Evolutionary conservation across 495 filamentous ascomycete species (phyloP), one percentile per base, ranked within the genome.

Genomic region (Pseudoneurospora amorphoporcata): DNA sequence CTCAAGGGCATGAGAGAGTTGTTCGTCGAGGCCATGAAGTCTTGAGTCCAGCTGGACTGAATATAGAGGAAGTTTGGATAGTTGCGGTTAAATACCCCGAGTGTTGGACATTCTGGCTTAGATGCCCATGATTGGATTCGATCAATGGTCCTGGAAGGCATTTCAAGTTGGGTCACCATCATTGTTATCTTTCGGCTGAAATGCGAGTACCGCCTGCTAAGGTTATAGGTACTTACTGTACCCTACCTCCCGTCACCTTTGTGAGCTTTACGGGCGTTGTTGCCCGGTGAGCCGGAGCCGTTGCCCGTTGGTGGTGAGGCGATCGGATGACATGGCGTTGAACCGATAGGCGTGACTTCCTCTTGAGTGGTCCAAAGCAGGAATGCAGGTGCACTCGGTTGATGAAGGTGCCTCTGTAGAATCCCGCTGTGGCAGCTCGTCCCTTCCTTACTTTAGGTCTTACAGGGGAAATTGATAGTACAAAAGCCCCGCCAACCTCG

Each of bases 1-100:
- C 82, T 98, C 72, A 97, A 97, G 84, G 92, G 91, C 23, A 99
- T 99, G 94, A 89, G 95, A 79, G 92, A 91, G 75, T 75, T 98
- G 58, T 97, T 99, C 81, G 85, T 88, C 0, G 87, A 88, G 80
- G 83, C 85, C 39, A 82, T 87, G 79, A 86, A 87, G 75, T 78
- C 80, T 16, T 86, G 19, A 32, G 53, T 58, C 29, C 47, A 58
- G 19, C 53, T 61, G 53, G 53, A 42, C 71, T 43, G 47, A 12
- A 68, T 68, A 19, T 37, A 23, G 23, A 0, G 23, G 23, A 23
- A 42, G 32, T 9, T 65, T 61, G 17, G 69, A 58, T 58, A 58
- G 10, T 3, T 47, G 45, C 4, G 19, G 45, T 53, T 58, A 58
- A 19, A 58, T 58, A 58, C 47, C 47, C 47, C 47, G 47, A 12